A percentile compares a stretch with the other conserved stretches of the same genome.
These are phyloP conservation scores for Erigeron canadensis DNA, from an alignment of 129 eudicot species.

Conservation along the genomic window DNA sequence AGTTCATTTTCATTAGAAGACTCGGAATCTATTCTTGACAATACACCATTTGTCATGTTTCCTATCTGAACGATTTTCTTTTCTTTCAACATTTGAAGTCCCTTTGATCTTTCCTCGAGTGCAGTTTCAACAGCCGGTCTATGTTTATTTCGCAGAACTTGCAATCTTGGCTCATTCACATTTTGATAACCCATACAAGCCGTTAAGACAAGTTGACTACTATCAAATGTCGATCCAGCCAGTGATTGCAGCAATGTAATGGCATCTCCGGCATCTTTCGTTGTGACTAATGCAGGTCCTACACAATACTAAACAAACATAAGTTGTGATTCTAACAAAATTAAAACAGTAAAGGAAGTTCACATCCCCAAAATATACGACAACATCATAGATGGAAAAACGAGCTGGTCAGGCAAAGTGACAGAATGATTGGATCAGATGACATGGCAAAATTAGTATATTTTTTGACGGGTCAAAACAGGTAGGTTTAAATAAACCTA, in stretches of 20 bases:
- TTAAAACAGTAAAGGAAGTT: neutral
- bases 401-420: neutral
- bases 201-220: constrained; percentile 98
- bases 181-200: constrained; percentile 98
- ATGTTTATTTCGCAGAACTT: constrained; percentile 72
- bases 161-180: constrained; percentile 67
- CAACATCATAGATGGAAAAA: constrained; percentile 4
- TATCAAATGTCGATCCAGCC: constrained; percentile 95
- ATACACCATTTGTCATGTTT: constrained; percentile 44
- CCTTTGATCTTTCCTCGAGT: constrained; percentile 82
- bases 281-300: constrained; percentile 99
- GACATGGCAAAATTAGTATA: too few relatives aligned
- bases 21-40: constrained; percentile 43
- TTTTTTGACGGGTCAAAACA: neutral
- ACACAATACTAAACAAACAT: constrained; percentile 39
- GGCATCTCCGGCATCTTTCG: constrained; percentile 99
- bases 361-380: neutral
- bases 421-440: neutral
- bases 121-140: constrained; percentile 74
- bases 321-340: constrained; percentile 27
- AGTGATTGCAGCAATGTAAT: constrained; percentile 86
- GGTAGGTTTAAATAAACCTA: neutral
- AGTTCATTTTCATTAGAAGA: constrained; percentile 48
- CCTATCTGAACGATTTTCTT: constrained; percentile 39
- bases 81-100: constrained; percentile 54